Conservation (phyloP, 2,329 filamentous ascomycete genomes). For the Talaromyces pinophilus region DNA sequence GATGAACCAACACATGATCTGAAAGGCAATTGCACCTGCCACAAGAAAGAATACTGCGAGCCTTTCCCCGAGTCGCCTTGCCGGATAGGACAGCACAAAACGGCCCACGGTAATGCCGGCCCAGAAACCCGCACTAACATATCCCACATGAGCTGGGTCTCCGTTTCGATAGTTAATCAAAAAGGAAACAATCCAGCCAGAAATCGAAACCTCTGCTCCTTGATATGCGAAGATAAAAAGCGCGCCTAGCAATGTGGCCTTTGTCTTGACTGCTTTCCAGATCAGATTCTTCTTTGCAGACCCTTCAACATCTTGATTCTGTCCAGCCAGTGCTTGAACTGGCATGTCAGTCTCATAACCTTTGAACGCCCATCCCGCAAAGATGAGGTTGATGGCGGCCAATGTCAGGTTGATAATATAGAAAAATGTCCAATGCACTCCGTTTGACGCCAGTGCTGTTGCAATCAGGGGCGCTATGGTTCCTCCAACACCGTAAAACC, state of each 20-base stretch:
- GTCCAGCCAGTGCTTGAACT: conserved; percentile 44
- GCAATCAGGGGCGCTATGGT: conserved; percentile 69
- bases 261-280: conserved; percentile 54
- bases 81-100: conserved; percentile 68
- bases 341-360: conserved; percentile 65
- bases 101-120: conserved; percentile 74
- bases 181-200: conserved; percentile 85
- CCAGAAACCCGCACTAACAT: conserved; percentile 72
- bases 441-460: conserved; percentile 67
- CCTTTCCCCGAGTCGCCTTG: conserved; percentile 69
- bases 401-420: conserved; percentile 68
- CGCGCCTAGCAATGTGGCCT: conserved; percentile 70
- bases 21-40: conserved; percentile 63
- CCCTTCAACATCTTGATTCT: conserved; percentile 39
- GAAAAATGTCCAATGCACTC: conserved; percentile 68
- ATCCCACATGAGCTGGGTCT: conserved; percentile 70
- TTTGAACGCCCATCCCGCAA: conserved; percentile 68
- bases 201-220: conserved; percentile 79
- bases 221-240: conserved; percentile 86
- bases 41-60: conserved; percentile 65
- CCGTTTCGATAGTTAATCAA: conserved; percentile 72
- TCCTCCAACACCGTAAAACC: conserved; percentile 60
- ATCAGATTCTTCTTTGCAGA: conserved; percentile 38
- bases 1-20: conserved; percentile 76
- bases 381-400: conserved; percentile 57